Evolutionary conservation across 2,329 filamentous ascomycete species (phyloP).

Genomic region (Iodosphaeria phyllophila): DNA sequence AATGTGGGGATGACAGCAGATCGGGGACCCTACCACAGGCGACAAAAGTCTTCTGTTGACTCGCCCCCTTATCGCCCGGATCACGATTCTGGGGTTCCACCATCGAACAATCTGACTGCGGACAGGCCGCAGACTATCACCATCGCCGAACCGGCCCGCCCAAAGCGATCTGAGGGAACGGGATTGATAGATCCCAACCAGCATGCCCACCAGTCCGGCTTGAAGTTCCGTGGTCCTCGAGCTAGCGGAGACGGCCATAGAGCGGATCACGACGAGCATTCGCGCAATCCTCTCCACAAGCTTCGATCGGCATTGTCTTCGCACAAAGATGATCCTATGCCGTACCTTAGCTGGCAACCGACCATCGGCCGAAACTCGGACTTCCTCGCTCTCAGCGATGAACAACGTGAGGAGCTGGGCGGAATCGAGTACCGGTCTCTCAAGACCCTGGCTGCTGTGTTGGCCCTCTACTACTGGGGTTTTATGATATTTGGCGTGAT

Average conservation of each 20-base stretch:
- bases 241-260: conserved; percentile 18
- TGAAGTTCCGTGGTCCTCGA: conserved; percentile 23
- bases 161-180: conserved; percentile 15
- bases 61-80: conserved; percentile 1
- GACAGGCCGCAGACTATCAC: conserved; percentile 33
- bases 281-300: conserved; percentile 23
- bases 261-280: conserved; percentile 12
- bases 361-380: conserved; percentile 87
- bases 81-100: no score
- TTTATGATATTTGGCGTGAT: conserved; percentile 65
- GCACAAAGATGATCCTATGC: conserved; percentile 41
- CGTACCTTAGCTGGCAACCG: conserved; percentile 86
- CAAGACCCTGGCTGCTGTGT: conserved; percentile 64
- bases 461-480: conserved; percentile 64
- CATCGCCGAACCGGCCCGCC: conserved; percentile 43
- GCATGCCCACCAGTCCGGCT: conserved; percentile 18
- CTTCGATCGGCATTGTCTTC: conserved; percentile 37
- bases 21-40: conserved; percentile 13
- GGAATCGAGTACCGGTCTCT: conserved; percentile 91
- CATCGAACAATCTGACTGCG: not conserved
- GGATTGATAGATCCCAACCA: conserved; percentile 24
- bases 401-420: conserved; percentile 84
- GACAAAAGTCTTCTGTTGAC: conserved; percentile 12
- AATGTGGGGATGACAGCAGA: no score
- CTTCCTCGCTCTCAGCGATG: conserved; percentile 73